Evolutionary conservation across 768 basidiomycete genomes (phyloP), one percentile per base, ranked within the genome.

Genomic region (Russula sp.): DNA sequence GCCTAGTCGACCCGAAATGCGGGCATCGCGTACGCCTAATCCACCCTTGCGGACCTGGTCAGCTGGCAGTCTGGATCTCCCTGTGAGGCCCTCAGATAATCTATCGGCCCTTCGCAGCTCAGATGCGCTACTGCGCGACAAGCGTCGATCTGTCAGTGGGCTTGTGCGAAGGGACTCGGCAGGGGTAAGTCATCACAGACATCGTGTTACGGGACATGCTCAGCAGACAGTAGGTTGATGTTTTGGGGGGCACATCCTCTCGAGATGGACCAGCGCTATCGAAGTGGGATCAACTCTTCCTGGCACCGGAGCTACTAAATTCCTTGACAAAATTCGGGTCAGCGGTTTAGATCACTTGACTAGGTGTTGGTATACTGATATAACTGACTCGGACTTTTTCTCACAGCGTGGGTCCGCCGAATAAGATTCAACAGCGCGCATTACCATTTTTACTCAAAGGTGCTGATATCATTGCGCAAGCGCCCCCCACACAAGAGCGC

Each of bases 351-450:
- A 60, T 50, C 18, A 32, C 59, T 30, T 58, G 46, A 65, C 62
- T 26, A 59, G 55, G 57, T 56, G 51, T 22, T 53, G 20, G n/a
- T 13, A 58, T 30, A 34, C 24, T 65, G 30, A 53, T 40, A 18
- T 40, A n/a, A 40, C 38, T 40, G 16, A 40, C 6, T 40, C 38
- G 38, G 54, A 59, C 59, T 59, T 62, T 46, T 36, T 65, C 61
- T 65, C 62, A 28, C 71, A 95, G 94, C 48, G 88, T 98, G 66
- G 95, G 96, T 0, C 97, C 97, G 2, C 97, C 97, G 7, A 98
- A 98, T 76, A 99, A 99, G 80, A 97, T 99, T 69, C 97, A 98
- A 76, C 94, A 96, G 72, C 85, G 96, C 54, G 95, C 97, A 51
- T 79, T 99, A 56, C 97, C 97, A 8, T 98, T 98, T 78, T 84